Percentiles rank a stretch among this genome's conserved stretches.
Conservation (phyloP, 768 basidiomycete genomes). For the Mycena vulgaris region DNA sequence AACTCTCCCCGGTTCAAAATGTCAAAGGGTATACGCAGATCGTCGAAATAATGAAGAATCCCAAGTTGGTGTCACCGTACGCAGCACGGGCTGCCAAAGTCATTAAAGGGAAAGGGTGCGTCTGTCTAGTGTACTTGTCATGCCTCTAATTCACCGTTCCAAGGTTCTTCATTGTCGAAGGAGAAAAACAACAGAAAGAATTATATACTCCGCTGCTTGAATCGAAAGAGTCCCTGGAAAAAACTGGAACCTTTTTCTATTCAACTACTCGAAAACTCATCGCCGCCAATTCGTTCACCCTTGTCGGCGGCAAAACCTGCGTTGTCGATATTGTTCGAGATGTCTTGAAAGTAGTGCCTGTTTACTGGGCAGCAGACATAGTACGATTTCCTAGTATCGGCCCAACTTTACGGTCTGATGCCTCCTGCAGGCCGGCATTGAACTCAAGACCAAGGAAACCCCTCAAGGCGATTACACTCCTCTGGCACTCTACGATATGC, state of each 20-base stretch:
- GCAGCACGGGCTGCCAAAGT: conserved; percentile 66
- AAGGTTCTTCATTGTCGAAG: conserved; percentile 80
- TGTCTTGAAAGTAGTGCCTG: conserved; percentile 75
- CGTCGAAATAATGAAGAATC: conserved; percentile 65
- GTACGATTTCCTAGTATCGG: conserved; percentile 56
- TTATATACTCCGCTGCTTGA: conserved; percentile 65
- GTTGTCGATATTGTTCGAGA: conserved; percentile 79
- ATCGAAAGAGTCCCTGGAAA: conserved; percentile 62
- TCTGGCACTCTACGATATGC: conserved; percentile 71
- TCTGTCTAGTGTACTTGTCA: conserved; percentile 1
- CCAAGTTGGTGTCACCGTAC: conserved; percentile 66
- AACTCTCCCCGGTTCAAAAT: conserved; percentile 41
- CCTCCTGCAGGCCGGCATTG: conserved; percentile 73
- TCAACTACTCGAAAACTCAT: conserved; percentile 75
- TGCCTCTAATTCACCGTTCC: conserved; percentile 14
- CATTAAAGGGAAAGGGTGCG: conserved; percentile 73
- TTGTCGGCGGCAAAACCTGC: conserved; percentile 68
- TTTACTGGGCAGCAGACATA: conserved; percentile 82
- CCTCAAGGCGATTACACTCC: conserved; percentile 75
- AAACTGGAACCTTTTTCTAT: conserved; percentile 75
- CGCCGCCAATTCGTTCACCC: conserved; percentile 63
- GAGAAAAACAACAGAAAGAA: conserved; percentile 63
- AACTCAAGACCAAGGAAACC: conserved; percentile 71
- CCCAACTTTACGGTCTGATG: conserved; percentile 7
- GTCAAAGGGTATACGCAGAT: conserved; percentile 68